Evolutionary conservation across 2,329 filamentous ascomycete species (phyloP).

Genomic region (Apiospora koreana): DNA sequence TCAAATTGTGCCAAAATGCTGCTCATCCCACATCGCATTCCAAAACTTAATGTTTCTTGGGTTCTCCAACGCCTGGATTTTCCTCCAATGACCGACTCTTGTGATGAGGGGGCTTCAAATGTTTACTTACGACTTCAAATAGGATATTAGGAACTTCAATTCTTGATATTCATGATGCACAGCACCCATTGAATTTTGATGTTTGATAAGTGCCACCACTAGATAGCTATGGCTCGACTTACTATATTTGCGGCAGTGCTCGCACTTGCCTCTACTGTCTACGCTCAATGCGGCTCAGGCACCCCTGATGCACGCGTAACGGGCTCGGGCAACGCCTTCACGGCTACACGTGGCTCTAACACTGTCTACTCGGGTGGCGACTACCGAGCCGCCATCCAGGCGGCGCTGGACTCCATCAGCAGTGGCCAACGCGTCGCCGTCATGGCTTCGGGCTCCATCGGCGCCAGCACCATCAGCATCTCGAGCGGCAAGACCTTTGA

Average conservation of each 20-base stretch:
- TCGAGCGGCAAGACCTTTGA: conserved; percentile 57
- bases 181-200: not conserved
- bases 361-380: conserved; percentile 53
- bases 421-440: conserved; percentile 55
- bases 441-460: conserved; percentile 56
- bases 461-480: conserved; percentile 52
- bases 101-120: too few species aligned
- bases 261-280: conserved; percentile 38
- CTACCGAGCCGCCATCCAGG: conserved; percentile 55
- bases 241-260: conserved; percentile 40
- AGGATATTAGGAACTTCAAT: not conserved
- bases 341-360: conserved; percentile 36
- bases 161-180: not conserved
- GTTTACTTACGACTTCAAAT: too few species aligned
- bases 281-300: conserved; percentile 32
- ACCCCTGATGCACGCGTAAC: conserved; percentile 25
- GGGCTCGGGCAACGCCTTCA: conserved; percentile 24
- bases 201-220: not conserved
- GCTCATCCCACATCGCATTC: not conserved
- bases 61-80: not conserved
- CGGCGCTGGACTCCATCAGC: conserved; percentile 52
- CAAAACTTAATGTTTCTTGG: not conserved
- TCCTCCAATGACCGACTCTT: not conserved
- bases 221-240: conserved; percentile 22
- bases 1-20: not conserved